Percentiles rank a stretch among this genome's conserved stretches.
phyloP scores from a whole-genome alignment of 768 basidiomycete species.

The Tubosaeta sp. region DNA sequence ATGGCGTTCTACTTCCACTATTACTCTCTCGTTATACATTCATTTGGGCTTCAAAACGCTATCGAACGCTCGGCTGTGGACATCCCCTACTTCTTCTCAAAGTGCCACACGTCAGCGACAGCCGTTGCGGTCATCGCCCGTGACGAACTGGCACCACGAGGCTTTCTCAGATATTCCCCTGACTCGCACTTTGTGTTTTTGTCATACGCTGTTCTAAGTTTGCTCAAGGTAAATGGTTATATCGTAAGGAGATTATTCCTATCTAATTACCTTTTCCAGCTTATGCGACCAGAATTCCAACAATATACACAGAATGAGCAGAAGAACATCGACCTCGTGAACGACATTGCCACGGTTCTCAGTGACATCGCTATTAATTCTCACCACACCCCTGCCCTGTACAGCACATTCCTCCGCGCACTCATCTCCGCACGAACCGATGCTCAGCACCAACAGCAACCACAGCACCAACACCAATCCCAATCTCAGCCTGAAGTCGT shows the following conservation, averaged over 20 bases:
- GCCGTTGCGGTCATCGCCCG: conserved; percentile 68
- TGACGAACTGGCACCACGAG: conserved; percentile 73
- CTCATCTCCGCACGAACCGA: conserved; percentile 55
- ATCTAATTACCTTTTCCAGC: conserved; percentile 39
- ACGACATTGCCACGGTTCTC: conserved; percentile 77
- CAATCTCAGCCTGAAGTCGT: conserved; percentile 18
- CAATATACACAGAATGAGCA: conserved; percentile 71
- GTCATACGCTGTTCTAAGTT: conserved; percentile 88
- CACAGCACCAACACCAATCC: conserved; percentile 9
- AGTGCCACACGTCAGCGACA: conserved; percentile 69
- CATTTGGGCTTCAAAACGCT: conserved; percentile 96
- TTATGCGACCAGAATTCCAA: conserved; percentile 81
- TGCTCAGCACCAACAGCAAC: conserved; percentile 25
- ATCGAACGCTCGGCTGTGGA: conserved; percentile 70
- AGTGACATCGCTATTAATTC: conserved; percentile 74
- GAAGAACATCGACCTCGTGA: conserved; percentile 63
- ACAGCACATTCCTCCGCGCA: conserved; percentile 77
- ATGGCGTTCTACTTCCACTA: conserved; percentile 82
- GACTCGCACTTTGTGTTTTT: conserved; percentile 90
- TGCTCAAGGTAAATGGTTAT: conserved; percentile 71
- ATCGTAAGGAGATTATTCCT: neutral
- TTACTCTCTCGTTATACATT: conserved; percentile 83
- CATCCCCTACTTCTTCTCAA: conserved; percentile 79
- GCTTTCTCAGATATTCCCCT: conserved; percentile 77
- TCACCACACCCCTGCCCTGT: conserved; percentile 86